Base-by-base conservation (phyloP, 2,329 filamentous ascomycete species). In the Calonectria pauciramosa region DNA sequence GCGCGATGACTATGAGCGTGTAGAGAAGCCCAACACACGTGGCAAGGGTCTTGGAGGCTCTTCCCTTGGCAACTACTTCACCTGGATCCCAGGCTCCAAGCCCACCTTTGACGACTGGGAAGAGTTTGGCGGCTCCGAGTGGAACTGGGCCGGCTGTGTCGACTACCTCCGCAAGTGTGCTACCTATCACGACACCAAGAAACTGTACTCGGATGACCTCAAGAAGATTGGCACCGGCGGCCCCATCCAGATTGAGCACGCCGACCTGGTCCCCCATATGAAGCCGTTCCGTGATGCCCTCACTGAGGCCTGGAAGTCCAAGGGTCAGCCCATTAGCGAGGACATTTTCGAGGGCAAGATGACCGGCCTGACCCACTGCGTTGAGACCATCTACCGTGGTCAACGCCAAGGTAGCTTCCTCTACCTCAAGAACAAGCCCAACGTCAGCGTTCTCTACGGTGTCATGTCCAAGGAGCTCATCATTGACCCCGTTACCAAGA, bases 71-170 rank as follows among this genome's bases (percentile, higher is more conserved):
- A 93, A 93, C 83, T 93, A 93, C 81, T 92, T 90, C 82, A 92
- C 90, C 9, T 93, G 91, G 91, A 86, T 92, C 2, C 90, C 88
- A 3, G 91, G 91, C 5, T 90, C 87, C 68, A 88, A 88, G 68
- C 86, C 86, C 1, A 93, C 91, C 1, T 93, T 91, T 77, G 90
- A 96, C 81, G 92, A 93, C 26, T 90, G 93, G 87, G 92, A 92
- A 18, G 94, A 94, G 82, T 90, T 90, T 44, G 94, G 94, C 64
- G 94, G 94, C 7, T 91, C 94, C 78, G 87, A 90, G 65, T 93
- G 91, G 91, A 91, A 84, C 0, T 93, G 76, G 75, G 73, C 91
- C 4, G 84, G 81, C 13, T 83, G 86, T 41, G 83, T 88, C 3
- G 84, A 86, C 4, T 92, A 92, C 76, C 84, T 92, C 11, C 85